Evolutionary conservation across 345 rosid species (phyloP).

Genomic region (Moringa oleifera): DNA sequence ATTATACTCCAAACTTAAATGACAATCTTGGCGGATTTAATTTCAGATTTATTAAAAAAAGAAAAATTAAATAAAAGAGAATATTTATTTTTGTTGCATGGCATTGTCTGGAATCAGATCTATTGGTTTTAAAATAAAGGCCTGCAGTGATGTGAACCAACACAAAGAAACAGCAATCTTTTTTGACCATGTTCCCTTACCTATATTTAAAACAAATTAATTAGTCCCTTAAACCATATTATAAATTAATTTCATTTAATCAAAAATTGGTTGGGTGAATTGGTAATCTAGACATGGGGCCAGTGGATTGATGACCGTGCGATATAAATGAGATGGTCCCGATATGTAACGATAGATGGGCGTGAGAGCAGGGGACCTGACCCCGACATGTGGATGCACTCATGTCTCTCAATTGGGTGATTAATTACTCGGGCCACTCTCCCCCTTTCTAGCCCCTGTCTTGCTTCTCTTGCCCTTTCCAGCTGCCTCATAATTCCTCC

Average conservation of each 20-base stretch:
- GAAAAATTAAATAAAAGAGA: too few species aligned
- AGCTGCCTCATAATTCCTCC: conserved; percentile 21
- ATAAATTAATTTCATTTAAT: too few species aligned
- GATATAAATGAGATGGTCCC: too few species aligned
- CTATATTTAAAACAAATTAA: too few species aligned
- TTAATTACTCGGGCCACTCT: conserved; percentile 15
- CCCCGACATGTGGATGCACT: neutral
- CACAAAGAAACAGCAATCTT: neutral
- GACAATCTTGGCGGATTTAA: too few species aligned
- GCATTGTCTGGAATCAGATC: conserved; percentile 8
- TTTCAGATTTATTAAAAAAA: neutral
- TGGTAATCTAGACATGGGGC: too few species aligned
- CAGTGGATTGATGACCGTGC: too few species aligned
- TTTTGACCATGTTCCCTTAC: conserved; percentile 4
- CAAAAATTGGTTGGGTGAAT: too few species aligned
- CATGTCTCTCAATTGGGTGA: conserved; percentile 16
- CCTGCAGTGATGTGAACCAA: neutral
- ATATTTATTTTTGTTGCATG: too few species aligned
- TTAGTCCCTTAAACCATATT: too few species aligned
- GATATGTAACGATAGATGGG: neutral
- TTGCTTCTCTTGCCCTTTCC: too few species aligned
- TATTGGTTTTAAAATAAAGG: neutral
- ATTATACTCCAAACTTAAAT: too few species aligned
- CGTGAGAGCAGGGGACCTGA: neutral
- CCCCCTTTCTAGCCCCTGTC: conserved; percentile 13